phyloP scores from a whole-genome alignment of 306 rosid genomes.

The Gastrolobium bilobum region DNA sequence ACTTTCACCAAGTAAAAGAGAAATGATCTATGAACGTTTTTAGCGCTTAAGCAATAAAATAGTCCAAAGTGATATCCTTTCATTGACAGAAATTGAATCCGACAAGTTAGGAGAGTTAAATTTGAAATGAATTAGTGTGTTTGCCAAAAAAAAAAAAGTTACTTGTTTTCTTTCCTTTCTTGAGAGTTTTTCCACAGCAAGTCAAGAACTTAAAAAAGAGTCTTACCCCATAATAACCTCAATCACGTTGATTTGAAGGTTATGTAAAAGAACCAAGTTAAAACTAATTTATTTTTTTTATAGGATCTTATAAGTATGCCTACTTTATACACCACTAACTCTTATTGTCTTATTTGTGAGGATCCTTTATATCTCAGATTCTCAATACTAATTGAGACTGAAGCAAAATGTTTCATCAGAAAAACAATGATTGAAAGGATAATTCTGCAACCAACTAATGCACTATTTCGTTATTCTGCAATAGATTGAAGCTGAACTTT shows the following conservation, averaged over 20 bases:
- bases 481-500: constrained; percentile 2
- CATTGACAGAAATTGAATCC: constrained; percentile 40
- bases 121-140: not conserved
- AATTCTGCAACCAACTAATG: constrained; percentile 34
- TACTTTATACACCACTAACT: not conserved
- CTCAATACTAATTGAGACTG: constrained; percentile 33
- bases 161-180: not conserved
- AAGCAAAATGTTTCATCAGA: constrained; percentile 54
- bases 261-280: not conserved
- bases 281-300: not conserved
- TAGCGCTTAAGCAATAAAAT: constrained; percentile 87
- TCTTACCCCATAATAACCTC: constrained; percentile 5
- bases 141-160: not conserved
- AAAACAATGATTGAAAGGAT: constrained; percentile 19
- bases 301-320: not conserved
- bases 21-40: constrained; percentile 60
- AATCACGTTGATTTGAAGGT: constrained; percentile 41
- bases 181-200: not conserved
- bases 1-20: constrained; percentile 52
- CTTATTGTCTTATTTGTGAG: constrained; percentile 19
- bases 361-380: constrained; percentile 1
- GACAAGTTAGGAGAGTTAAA: constrained; percentile 19
- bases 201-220: not conserved
- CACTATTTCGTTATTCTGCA: constrained; percentile 24
- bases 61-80: constrained; percentile 60